These are phyloP conservation scores for Penicillium sp. DNA, from an alignment of 2,329 filamentous ascomycete genomes.

Conservation along the genomic window DNA sequence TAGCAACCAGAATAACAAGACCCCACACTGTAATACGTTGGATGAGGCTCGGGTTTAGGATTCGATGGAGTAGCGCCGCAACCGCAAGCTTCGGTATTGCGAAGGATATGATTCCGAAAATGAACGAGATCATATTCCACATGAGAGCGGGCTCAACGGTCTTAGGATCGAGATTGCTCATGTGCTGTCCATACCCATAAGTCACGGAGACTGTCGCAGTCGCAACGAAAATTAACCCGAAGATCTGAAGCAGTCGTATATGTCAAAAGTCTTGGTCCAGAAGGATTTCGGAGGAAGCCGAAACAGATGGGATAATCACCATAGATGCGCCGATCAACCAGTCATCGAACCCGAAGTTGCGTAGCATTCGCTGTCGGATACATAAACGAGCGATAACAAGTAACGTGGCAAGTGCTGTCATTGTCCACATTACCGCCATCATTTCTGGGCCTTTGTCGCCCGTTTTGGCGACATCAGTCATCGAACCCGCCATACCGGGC, in stretches of 20 bases:
- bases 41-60: slow-evolving; percentile 15
- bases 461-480: background rate
- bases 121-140: slow-evolving; percentile 19
- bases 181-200: slow-evolving; percentile 41
- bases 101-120: slow-evolving; percentile 26
- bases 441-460: slow-evolving; percentile 25
- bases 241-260: slow-evolving; percentile 23
- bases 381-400: slow-evolving; percentile 34
- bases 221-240: slow-evolving; percentile 32
- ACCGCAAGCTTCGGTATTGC: slow-evolving; percentile 24
- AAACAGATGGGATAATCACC: slow-evolving; percentile 14
- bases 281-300: background rate
- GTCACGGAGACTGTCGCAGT: slow-evolving; percentile 34
- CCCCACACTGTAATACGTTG: slow-evolving; percentile 14
- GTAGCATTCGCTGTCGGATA: slow-evolving; percentile 26
- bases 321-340: slow-evolving; percentile 33
- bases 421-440: slow-evolving; percentile 27
- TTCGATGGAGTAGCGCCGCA: slow-evolving; percentile 21
- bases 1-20: slow-evolving; percentile 29
- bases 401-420: slow-evolving; percentile 27
- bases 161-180: slow-evolving; percentile 23
- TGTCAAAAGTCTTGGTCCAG: background rate
- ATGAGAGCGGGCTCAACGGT: slow-evolving; percentile 18
- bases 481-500: background rate
- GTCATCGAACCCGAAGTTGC: slow-evolving; percentile 35